Conservation (phyloP, 306 rosid species). For the Erythrophleum fordii region DNA sequence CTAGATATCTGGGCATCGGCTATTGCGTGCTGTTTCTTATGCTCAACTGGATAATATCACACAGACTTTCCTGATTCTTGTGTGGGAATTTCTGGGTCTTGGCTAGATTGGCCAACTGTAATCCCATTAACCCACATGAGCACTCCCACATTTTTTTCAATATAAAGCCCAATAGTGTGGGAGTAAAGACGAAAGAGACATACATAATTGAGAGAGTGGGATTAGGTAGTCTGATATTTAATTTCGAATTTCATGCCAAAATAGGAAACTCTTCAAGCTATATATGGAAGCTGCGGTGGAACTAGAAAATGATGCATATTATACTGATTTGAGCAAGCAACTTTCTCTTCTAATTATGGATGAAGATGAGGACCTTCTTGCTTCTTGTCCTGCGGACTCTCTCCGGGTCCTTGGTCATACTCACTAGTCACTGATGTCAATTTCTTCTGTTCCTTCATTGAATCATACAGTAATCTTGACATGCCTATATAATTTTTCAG, state of each 20-base stretch:
- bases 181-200: constrained; percentile 10
- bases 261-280: not conserved
- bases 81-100: not conserved
- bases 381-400: constrained; percentile 43
- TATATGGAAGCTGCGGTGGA: constrained; percentile 55
- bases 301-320: constrained; percentile 71
- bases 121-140: too few relatives aligned
- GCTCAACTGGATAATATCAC: too few relatives aligned
- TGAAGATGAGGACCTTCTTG: constrained; percentile 71
- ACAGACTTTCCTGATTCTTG: too few relatives aligned
- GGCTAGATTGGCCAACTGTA: too few relatives aligned
- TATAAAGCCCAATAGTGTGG: constrained; percentile 29
- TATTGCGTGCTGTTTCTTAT: too few relatives aligned
- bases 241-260: constrained; percentile 5
- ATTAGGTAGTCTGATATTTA: not conserved
- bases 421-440: not conserved
- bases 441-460: not conserved
- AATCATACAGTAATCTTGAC: not conserved
- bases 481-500: constrained; percentile 41
- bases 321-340: constrained; percentile 84
- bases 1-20: too few relatives aligned
- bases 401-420: constrained; percentile 53
- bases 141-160: constrained; percentile 29
- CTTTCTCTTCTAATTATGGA: constrained; percentile 83
- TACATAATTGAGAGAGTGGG: not conserved